Evolutionary conservation across 768 basidiomycete genomes (phyloP).

Genomic region (Boletus rufocinnamomeus): DNA sequence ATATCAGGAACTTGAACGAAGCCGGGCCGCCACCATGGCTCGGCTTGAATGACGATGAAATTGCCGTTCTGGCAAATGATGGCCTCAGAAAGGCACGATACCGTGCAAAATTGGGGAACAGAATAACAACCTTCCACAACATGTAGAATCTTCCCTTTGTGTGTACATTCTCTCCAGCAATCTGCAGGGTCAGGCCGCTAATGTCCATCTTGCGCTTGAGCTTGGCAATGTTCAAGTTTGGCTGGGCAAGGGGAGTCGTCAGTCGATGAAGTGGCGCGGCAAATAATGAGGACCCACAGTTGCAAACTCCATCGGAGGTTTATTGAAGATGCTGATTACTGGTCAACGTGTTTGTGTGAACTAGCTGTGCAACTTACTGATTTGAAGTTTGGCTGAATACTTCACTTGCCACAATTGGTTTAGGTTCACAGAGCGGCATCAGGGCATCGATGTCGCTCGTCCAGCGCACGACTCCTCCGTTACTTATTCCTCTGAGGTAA

Average conservation of each 20-base stretch:
- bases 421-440: background rate
- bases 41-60: constrained; percentile 33
- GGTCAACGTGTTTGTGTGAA: constrained; percentile 22
- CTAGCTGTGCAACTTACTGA: constrained; percentile 15
- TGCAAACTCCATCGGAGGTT: constrained; percentile 29
- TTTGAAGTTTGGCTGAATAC: constrained; percentile 5
- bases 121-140: constrained; percentile 29
- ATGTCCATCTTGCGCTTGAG: constrained; percentile 30
- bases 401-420: constrained; percentile 26
- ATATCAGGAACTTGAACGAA: background rate
- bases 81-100: constrained; percentile 10
- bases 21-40: constrained; percentile 29
- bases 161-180: constrained; percentile 9
- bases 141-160: constrained; percentile 26
- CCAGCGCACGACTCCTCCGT: background rate
- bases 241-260: constrained; percentile 14
- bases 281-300: constrained; percentile 30
- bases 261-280: constrained; percentile 1
- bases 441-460: background rate
- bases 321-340: background rate
- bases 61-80: constrained; percentile 26
- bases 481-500: background rate
- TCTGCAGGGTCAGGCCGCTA: constrained; percentile 22
- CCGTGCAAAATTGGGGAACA: background rate
- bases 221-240: constrained; percentile 21